Evolutionary conservation across 2,329 filamentous ascomycete species (phyloP).

Genomic region (Onygenales sp.): DNA sequence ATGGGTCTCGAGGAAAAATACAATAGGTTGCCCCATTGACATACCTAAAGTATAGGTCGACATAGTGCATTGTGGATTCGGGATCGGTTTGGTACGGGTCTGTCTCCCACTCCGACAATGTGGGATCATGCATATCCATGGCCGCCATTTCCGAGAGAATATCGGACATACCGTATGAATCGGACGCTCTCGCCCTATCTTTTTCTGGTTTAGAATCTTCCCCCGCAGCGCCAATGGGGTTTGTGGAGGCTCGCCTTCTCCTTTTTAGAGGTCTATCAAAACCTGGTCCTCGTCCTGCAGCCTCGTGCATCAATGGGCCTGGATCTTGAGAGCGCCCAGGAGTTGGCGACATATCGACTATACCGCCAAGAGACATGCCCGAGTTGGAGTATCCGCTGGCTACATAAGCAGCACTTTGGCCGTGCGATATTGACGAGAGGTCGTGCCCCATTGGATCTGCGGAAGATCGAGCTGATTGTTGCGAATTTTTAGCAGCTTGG

Average conservation of each 20-base stretch:
- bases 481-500: constrained; percentile 14
- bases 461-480: neutral
- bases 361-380: neutral
- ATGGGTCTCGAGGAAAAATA: constrained; percentile 47
- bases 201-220: neutral
- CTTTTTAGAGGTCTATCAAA: neutral
- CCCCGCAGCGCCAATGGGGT: neutral
- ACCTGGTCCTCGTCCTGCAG: neutral
- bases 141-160: constrained; percentile 23
- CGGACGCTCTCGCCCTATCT: constrained; percentile 9
- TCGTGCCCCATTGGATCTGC: neutral
- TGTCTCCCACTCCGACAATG: constrained; percentile 34
- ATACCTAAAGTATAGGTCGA: constrained; percentile 49
- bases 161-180: constrained; percentile 20
- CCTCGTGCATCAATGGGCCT: neutral
- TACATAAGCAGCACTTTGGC: neutral
- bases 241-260: constrained; percentile 1
- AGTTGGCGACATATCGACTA: neutral
- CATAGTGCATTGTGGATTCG: constrained; percentile 40
- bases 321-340: neutral
- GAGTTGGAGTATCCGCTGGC: neutral
- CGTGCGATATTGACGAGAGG: neutral
- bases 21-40: constrained; percentile 46
- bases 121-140: constrained; percentile 20
- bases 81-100: constrained; percentile 47